Base-by-base conservation (phyloP, 441 rosid species). In the Cnidoscolus chayamansa region DNA sequence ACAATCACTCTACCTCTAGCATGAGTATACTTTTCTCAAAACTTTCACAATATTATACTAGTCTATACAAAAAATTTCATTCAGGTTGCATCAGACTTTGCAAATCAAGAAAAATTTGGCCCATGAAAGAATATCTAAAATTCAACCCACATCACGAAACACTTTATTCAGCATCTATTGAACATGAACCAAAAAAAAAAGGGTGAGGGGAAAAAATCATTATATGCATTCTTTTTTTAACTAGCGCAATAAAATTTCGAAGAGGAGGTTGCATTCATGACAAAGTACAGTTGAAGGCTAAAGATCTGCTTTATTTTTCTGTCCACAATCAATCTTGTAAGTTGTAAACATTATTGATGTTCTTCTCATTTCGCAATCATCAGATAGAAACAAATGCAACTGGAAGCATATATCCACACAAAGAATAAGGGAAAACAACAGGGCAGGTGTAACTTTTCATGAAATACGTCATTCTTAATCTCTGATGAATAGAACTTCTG, bases 401-500 rank as follows among this genome's bases (percentile, higher is more conserved):
- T 40, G 45, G 45, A 40, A 40, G 45, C 45, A 40, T 40, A 40
- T 40, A 40, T 40, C 45, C 45, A 17, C 13, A 69, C 35, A 13
- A n/a, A 56, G 37, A 30, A 59, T 59, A 4, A 30, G 5, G n/a
- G n/a, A 25, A 40, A 30, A 15, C n/a, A 43, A 48, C 2, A 8
- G 20, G 43, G 30, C 25, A 72, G 65, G 57, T 8, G 37, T 16
- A 40, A 62, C 65, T 62, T 65, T 45, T 70, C 60, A 72, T 4
- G 68, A 53, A 19, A 68, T 7, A 30, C 35, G 69, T 1, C 11
- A 57, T 55, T 71, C 74, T 77, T 78, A 87, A 63, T 87, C 89
- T 82, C 80, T 86, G 79, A 79, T 73, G 77, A 90, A 89, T 63
- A 85, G 2, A 73, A 95, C 81, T 76, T 89, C 88, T 19, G 97